phyloP scores from a whole-genome alignment of 2,329 filamentous ascomycete genomes.

The Colletotrichum sp. region DNA sequence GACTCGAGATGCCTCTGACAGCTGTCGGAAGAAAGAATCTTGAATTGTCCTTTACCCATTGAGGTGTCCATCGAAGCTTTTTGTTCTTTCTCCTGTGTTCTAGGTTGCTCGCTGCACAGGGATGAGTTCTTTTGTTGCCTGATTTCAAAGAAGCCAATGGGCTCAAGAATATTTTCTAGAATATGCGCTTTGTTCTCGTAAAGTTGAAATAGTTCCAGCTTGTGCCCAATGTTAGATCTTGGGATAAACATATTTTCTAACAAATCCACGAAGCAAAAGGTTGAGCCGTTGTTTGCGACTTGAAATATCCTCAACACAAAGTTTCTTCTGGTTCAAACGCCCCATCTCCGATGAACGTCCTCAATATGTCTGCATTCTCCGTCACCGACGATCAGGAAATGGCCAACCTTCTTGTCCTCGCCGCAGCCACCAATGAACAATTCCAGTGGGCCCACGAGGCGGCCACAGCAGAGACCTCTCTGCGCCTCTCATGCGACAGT shows the following conservation, averaged over 20 bases:
- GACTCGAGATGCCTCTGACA: not conserved
- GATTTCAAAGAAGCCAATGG: not conserved
- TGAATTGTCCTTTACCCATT: not conserved
- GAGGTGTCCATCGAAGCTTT: not conserved
- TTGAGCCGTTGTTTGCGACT: not conserved
- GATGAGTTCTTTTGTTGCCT: not conserved
- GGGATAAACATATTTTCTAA: not conserved
- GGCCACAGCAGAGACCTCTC: not conserved
- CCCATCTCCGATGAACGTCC: no score
- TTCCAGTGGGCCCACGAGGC: not conserved
- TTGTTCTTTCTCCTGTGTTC: not conserved
- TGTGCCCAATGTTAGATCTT: not conserved
- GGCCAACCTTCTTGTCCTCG: not conserved
- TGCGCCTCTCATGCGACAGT: not conserved
- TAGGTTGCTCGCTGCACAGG: not conserved
- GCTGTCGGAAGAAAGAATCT: not conserved
- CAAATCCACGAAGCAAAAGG: not conserved
- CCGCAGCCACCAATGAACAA: not conserved
- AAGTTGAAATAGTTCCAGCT: not conserved
- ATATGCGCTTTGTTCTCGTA: not conserved
- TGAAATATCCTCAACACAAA: not conserved
- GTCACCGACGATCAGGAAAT: not conserved
- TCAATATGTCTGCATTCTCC: not conserved
- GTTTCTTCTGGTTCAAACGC: not conserved
- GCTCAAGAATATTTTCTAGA: rapidly evolving